These are phyloP conservation scores for Moesziomyces sp. DNA, from an alignment of 1,284 basidiomycete genomes.

Conservation along the genomic window DNA sequence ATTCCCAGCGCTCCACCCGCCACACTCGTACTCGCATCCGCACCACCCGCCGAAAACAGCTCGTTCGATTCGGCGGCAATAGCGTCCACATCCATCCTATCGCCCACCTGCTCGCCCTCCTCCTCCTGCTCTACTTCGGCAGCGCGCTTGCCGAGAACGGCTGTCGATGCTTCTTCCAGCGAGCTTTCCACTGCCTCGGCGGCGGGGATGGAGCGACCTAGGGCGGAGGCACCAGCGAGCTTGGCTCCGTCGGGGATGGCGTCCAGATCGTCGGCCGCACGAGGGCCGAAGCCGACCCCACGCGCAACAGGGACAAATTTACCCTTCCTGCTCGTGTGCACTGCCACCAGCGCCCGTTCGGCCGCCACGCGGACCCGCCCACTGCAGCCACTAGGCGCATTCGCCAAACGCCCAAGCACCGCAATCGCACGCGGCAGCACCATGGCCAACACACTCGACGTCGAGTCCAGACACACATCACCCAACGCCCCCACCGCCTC, in stretches of 20 bases:
- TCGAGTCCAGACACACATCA: conserved; percentile 25
- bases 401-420: conserved; percentile 15
- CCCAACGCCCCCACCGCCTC: conserved; percentile 16
- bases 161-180: conserved; percentile 2
- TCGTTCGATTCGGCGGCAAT: conserved; percentile 37
- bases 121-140: not conserved
- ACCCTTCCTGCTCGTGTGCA: conserved; percentile 29
- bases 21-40: conserved; percentile 3
- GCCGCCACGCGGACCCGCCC: conserved; percentile 6
- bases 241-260: conserved; percentile 31
- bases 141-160: conserved; percentile 9
- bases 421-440: conserved; percentile 32
- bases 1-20: conserved; percentile 11
- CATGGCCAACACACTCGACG: conserved; percentile 26
- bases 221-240: conserved; percentile 14
- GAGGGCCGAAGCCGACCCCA: conserved; percentile 36
- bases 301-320: conserved; percentile 38
- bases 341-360: conserved; percentile 15
- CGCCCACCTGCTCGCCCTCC: conserved; percentile 1
- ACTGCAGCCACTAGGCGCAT: conserved; percentile 23
- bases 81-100: conserved; percentile 32
- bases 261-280: conserved; percentile 34
- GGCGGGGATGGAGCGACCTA: conserved; percentile 15
- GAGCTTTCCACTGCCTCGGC: conserved; percentile 7
- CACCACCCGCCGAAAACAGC: conserved; percentile 15